Conservation (phyloP, 306 rosid species). For the Abrus precatorius region DNA sequence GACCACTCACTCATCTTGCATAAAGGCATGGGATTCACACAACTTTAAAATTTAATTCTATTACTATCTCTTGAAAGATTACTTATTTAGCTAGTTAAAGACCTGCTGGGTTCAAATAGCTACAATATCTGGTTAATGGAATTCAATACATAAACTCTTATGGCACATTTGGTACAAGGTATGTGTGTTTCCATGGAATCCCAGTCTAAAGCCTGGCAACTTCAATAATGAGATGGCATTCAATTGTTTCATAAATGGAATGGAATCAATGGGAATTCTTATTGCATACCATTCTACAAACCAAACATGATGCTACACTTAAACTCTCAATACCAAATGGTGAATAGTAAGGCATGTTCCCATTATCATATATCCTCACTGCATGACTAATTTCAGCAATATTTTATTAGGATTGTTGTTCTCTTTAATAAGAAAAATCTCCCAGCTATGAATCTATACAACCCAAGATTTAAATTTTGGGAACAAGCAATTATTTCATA, state of each 20-base stretch:
- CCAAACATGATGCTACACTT: too few relatives aligned
- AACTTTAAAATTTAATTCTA: neutral
- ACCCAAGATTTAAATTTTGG: neutral
- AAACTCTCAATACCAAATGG: neutral
- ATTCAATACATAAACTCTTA: neutral
- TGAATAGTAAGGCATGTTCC: neutral
- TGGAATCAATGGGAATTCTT: constrained; percentile 20
- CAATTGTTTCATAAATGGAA: constrained; percentile 21
- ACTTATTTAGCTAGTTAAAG: constrained; percentile 12
- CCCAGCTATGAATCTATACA: constrained; percentile 22
- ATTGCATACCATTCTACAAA: constrained; percentile 9
- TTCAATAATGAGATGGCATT: neutral
- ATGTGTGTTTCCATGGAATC: too few relatives aligned
- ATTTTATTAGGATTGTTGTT: neutral
- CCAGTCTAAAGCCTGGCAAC: too few relatives aligned
- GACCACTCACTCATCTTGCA: constrained; percentile 11
- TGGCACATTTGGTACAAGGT: too few relatives aligned
- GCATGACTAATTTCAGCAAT: constrained; percentile 11
- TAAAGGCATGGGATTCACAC: constrained; percentile 14
- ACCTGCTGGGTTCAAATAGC: constrained; percentile 35
- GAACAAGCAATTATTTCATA: constrained; percentile 29
- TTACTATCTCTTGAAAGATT: neutral
- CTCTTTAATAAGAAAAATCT: constrained; percentile 24
- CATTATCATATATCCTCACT: constrained; percentile 21
- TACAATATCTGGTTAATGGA: constrained; percentile 17